phyloP scores from a whole-genome alignment of 2,329 filamentous ascomycete species.

The Plectosphaerella cucumerina region DNA sequence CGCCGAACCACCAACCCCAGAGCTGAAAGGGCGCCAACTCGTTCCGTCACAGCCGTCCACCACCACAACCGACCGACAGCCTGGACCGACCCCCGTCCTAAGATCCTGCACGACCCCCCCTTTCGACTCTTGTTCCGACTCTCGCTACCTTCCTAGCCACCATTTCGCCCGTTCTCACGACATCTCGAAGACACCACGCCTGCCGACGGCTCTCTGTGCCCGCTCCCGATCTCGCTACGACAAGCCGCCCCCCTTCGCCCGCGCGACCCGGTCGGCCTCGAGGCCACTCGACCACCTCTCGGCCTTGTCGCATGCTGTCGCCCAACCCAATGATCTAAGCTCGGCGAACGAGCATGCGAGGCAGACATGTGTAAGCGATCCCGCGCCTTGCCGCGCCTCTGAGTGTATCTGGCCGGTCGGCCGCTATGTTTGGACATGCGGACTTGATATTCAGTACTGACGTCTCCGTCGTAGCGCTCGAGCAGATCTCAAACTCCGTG shows the following conservation, averaged over 20 bases:
- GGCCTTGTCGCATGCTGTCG: not conserved
- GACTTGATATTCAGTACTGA: slow-evolving; percentile 17
- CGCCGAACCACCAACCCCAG: not conserved
- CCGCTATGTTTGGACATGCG: no score
- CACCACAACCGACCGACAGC: not conserved
- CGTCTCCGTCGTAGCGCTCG: slow-evolving; percentile 38
- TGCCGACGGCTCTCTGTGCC: no score
- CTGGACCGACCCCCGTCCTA: not conserved
- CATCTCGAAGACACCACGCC: no score
- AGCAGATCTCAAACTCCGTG: slow-evolving; percentile 47
- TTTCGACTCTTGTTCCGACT: no score
- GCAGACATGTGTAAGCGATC: slow-evolving; percentile 37
- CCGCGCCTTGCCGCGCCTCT: not conserved
- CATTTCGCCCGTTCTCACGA: no score
- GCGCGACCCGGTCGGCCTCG: no score
- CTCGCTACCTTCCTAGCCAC: no score
- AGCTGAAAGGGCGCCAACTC: not conserved
- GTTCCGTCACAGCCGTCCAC: slow-evolving; percentile 5
- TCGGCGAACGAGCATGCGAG: slow-evolving; percentile 31
- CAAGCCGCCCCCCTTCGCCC: no score
- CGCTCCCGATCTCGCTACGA: no score
- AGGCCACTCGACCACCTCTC: no score
- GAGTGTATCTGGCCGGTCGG: no score
- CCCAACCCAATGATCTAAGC: slow-evolving; percentile 8
- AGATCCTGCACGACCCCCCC: no score